Percentiles rank a stretch among this genome's conserved stretches.
Conservation (phyloP, 768 basidiomycete genomes). For the Suillus brevipes region DNA sequence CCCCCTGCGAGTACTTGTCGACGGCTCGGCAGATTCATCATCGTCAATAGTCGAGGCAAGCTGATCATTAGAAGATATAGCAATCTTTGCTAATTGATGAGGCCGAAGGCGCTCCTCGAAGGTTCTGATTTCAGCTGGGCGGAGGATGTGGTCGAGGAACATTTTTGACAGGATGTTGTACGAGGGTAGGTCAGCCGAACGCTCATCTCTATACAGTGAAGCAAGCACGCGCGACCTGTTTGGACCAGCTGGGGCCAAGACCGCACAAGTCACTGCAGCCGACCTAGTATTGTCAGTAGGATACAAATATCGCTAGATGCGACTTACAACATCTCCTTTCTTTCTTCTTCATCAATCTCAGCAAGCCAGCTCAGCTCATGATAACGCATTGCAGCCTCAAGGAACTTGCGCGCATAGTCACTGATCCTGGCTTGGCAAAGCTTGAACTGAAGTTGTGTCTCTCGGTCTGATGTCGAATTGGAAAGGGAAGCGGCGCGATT, state of each 20-base stretch:
- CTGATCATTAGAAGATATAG: constrained; percentile 80
- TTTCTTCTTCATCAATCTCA: constrained; percentile 92
- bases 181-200: constrained; percentile 74
- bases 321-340: constrained; percentile 84
- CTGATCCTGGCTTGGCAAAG: constrained; percentile 93
- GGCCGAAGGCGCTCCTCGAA: constrained; percentile 86
- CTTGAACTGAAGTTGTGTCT: constrained; percentile 82
- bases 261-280: constrained; percentile 93
- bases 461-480: constrained; percentile 76
- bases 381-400: constrained; percentile 92
- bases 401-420: constrained; percentile 88
- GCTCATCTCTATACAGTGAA: constrained; percentile 91
- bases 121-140: constrained; percentile 82
- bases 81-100: constrained; percentile 93
- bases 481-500: constrained; percentile 92
- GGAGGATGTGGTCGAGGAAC: constrained; percentile 97
- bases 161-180: constrained; percentile 95
- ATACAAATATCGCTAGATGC: constrained; percentile 14
- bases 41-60: constrained; percentile 67
- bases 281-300: constrained; percentile 44
- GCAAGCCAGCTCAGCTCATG: constrained; percentile 92
- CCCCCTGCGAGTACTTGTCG: constrained; percentile 77
- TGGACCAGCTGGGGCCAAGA: constrained; percentile 95
- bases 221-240: constrained; percentile 92
- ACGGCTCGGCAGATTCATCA: constrained; percentile 53